phyloP scores from a whole-genome alignment of 2,329 filamentous ascomycete species.

The Arthrobotrys sphaeroides region DNA sequence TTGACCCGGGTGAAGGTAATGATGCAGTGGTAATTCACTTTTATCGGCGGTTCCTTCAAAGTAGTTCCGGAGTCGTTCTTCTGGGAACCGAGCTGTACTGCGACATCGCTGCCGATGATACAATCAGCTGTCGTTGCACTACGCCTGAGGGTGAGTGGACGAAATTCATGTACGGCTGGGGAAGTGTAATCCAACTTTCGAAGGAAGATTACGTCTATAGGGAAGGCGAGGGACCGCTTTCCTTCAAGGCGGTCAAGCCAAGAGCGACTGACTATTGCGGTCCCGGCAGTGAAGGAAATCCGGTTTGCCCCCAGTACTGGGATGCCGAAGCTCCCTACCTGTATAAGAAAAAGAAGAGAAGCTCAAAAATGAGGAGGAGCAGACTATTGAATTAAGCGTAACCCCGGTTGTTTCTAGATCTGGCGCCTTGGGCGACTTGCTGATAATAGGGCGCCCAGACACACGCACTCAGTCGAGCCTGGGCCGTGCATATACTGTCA shows the following conservation, averaged over 20 bases:
- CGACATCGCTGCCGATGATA: not conserved
- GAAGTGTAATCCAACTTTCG: not conserved
- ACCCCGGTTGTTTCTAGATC: no score
- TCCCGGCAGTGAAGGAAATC: not conserved
- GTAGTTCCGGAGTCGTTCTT: not conserved
- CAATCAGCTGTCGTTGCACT: not conserved
- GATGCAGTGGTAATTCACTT: not conserved
- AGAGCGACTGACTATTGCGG: not conserved
- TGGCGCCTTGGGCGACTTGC: no score
- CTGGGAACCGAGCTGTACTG: not conserved
- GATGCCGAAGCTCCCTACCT: not conserved
- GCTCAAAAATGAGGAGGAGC: not conserved
- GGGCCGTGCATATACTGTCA: no score
- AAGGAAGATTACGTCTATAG: not conserved
- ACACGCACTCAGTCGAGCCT: no score
- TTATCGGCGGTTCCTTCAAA: not conserved
- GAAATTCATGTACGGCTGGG: not conserved
- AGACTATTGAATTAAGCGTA: not conserved
- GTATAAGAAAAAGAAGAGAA: slow-evolving; percentile 9
- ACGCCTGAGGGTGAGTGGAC: slow-evolving; percentile 3
- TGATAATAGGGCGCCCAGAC: no score
- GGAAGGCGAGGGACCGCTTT: not conserved
- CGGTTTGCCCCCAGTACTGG: slow-evolving; percentile 3
- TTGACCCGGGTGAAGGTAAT: not conserved
- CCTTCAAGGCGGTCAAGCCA: not conserved